Conservation (phyloP, 768 basidiomycete genomes). For the Suillus tomentosus region DNA sequence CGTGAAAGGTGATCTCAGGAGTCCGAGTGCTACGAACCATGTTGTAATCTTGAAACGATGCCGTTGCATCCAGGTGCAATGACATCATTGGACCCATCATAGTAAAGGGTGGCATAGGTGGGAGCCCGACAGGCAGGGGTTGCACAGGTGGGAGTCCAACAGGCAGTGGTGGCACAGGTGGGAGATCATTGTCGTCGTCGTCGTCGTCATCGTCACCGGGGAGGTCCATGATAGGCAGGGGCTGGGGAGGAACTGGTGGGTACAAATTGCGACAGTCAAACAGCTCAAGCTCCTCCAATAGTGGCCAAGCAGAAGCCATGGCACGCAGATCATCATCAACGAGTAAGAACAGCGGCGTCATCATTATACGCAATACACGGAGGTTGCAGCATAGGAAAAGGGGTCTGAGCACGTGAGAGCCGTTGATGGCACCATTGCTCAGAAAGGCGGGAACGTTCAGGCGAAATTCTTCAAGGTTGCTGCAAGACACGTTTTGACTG, state of each 20-base stretch:
- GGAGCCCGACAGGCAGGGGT: background rate
- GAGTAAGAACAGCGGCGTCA: conserved; percentile 3
- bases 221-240: background rate
- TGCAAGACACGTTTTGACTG: background rate
- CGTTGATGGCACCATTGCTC: background rate
- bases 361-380: background rate
- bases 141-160: background rate
- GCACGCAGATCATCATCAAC: conserved; percentile 4
- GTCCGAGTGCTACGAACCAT: background rate
- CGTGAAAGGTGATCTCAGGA: conserved; percentile 10
- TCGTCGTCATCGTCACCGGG: background rate
- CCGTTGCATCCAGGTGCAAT: background rate
- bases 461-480: background rate
- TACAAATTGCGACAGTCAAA: background rate
- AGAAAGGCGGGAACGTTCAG: background rate
- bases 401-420: background rate
- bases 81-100: background rate
- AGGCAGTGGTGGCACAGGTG: background rate
- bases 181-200: background rate
- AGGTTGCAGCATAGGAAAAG: conserved; percentile 6
- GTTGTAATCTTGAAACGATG: background rate
- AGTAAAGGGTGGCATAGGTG: background rate
- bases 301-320: conserved; percentile 11
- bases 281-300: conserved; percentile 8
- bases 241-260: background rate